Evolutionary conservation across 352 stramenopile species (phyloP).

Genomic region (Phytopythium litorale): DNA sequence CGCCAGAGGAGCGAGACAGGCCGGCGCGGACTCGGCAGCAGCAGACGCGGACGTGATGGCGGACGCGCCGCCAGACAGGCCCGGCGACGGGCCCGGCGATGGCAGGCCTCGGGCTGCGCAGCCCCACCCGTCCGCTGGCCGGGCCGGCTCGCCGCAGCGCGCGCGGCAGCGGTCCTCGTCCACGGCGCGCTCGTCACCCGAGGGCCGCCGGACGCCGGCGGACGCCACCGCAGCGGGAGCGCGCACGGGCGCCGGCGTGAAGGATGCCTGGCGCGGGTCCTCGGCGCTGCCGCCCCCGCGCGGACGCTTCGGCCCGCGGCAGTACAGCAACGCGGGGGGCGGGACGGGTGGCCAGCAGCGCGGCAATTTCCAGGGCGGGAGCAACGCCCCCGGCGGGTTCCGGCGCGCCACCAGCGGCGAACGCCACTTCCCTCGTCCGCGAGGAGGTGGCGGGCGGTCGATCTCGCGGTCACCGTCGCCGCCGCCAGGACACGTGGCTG

Average conservation of each 20-base stretch:
- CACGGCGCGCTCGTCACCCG: slow-evolving; percentile 17
- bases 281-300: slow-evolving; percentile 10
- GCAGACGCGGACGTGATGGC: background rate
- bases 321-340: slow-evolving; percentile 7
- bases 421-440: slow-evolving; percentile 33
- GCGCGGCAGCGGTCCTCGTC: slow-evolving; percentile 12
- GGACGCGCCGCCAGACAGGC: background rate
- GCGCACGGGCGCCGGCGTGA: background rate
- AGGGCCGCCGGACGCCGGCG: slow-evolving; percentile 16
- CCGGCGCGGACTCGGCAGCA: background rate
- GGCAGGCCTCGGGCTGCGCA: slow-evolving; percentile 33
- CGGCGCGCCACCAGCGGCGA: slow-evolving; percentile 20
- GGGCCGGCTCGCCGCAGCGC: slow-evolving; percentile 9
- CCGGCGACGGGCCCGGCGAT: background rate
- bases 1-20: too few relatives aligned
- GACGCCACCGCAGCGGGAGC: background rate
- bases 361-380: slow-evolving; percentile 31
- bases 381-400: slow-evolving; percentile 11
- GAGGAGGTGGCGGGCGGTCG: slow-evolving; percentile 29
- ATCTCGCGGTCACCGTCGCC: slow-evolving; percentile 53
- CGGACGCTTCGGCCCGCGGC: slow-evolving; percentile 13
- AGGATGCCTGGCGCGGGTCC: slow-evolving; percentile 1
- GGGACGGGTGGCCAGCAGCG: background rate
- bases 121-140: slow-evolving; percentile 27
- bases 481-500: slow-evolving; percentile 16